Evolutionary conservation across 441 rosid genomes (phyloP), one percentile per base, ranked within the genome.

Genomic region (Croton laevigatus): DNA sequence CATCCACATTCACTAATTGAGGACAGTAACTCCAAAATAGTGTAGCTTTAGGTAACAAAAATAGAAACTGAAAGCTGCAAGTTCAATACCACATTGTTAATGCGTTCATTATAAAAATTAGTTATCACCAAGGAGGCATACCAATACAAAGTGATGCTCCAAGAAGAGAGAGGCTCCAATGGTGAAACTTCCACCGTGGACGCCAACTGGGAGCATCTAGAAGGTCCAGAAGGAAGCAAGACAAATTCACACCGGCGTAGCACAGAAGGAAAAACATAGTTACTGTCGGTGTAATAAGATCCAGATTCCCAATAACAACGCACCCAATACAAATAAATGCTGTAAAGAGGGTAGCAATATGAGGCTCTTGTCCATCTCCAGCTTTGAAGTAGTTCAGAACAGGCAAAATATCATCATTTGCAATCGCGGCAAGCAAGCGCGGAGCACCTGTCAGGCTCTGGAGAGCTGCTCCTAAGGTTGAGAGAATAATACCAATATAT

Each of bases 181-280:
- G 99, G 85, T 93, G 99, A 83, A 93, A 88, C 77, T 95, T 93
- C 98, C 99, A 95, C 77, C 99, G 84, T 62, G 99, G 99, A 72
- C 97, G 97, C 99, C 99, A 95, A 83, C 99, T 95, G 68, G 99
- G 99, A 79, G 99, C 98, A 87, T 95, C 99, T 49, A 95, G 90
- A 85, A 95, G 95, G 83, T 93, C 99, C 66, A 95, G 88, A 77
- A 95, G 97, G 88, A 93, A 95, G 87, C 99, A 95, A 73, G 98
- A 95, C 86, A 95, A 82, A 86, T 95, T 95, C 80, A 95, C 99
- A 60, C 99, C 99, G 59, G 94, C 44, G 82, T 95, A 95, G 78
- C 99, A 95, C 64, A 95, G 82, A 68, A 93, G 96, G 85, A 85
- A 95, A 86, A 95, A 95, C 99, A 95, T 95, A 71, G 99, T 93